phyloP scores from a whole-genome alignment of 2,329 filamentous ascomycete species.

The Ophiocordyceps australis region DNA sequence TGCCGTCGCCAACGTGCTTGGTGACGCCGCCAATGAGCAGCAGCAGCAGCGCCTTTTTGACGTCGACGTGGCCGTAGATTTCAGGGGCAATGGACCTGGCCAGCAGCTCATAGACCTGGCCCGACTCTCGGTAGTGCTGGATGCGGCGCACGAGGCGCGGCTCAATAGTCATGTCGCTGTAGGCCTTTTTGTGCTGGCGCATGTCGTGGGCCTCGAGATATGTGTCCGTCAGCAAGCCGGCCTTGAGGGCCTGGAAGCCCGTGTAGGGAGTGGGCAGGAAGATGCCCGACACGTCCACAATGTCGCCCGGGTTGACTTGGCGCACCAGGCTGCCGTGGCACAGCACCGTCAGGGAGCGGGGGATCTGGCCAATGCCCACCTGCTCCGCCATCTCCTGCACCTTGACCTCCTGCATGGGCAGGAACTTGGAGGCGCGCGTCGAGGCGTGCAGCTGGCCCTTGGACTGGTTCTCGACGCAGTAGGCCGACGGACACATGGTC shows the following conservation, averaged over 20 bases:
- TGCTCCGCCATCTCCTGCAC: conserved; percentile 99
- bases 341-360: conserved; percentile 73
- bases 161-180: conserved; percentile 80
- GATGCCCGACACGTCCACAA: conserved; percentile 85
- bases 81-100: conserved; percentile 94
- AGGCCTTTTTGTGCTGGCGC: conserved; percentile 93
- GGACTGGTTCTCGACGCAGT: conserved; percentile 77
- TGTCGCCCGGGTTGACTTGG: conserved; percentile 81
- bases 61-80: conserved; percentile 90
- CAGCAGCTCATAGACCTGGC: conserved; percentile 89
- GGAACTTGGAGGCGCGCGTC: conserved; percentile 88
- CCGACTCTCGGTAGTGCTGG: conserved; percentile 65
- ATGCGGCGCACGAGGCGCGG: conserved; percentile 66
- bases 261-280: conserved; percentile 96
- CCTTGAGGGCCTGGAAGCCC: conserved; percentile 94
- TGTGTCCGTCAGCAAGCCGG: conserved; percentile 90
- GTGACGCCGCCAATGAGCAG: conserved; percentile 90
- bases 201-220: conserved; percentile 92
- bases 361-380: conserved; percentile 94
- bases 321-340: conserved; percentile 77
- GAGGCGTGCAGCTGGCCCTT: conserved; percentile 90
- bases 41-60: conserved; percentile 94
- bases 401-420: conserved; percentile 96
- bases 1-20: conserved; percentile 93
- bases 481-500: conserved; percentile 70